Base-by-base conservation (phyloP, 345 rosid species). In the Moricandia arvensis region DNA sequence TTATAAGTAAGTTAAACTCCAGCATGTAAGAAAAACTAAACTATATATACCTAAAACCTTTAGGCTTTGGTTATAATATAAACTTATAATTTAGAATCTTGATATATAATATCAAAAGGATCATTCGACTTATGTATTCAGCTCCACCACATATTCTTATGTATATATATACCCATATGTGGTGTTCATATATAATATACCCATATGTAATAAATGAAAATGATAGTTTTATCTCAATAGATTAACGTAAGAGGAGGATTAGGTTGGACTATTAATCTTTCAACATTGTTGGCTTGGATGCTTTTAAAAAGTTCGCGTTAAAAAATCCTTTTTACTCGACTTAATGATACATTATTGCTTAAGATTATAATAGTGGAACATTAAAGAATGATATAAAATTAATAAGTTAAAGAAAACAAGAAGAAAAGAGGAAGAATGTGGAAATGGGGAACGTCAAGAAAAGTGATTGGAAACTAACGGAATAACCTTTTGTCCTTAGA, bases 391-490 rank as follows among this genome's bases (percentile, higher is more conserved):
- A 41, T 29, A 17, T 12, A 13, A 38, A 55, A 17, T 27, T 31
- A 17, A 41, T 4, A 17, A 43, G 8, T 8, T 8, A 38, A 30
- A 35, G 54, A 61, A 73, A 51, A n/a, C 12, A 24, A 62, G 37
- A 59, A 5, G 38, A 51, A 63, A 73, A 53, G 27, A 53, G 24
- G 27, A 51, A 49, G 57, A 73, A 72, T 34, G 34, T 61, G 68
- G 75, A 7, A 49, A 61, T 31, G 60, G 34, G 16, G 53, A 62
- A 63, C 63, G 69, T 29, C 9, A 69, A 63, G 75, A 63, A 16
- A 73, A 64, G 71, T 73, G 71, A 73, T 73, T 63, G 59, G 65
- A 74, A 74, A 57, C 34, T 38, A 74, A 64, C 24, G 71, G 71
- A 64, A 65, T 74, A 74, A 55, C 41, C 70, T 17, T 63, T 54